phyloP scores from a whole-genome alignment of 768 basidiomycete species.

The Plicaturopsis crispa region DNA sequence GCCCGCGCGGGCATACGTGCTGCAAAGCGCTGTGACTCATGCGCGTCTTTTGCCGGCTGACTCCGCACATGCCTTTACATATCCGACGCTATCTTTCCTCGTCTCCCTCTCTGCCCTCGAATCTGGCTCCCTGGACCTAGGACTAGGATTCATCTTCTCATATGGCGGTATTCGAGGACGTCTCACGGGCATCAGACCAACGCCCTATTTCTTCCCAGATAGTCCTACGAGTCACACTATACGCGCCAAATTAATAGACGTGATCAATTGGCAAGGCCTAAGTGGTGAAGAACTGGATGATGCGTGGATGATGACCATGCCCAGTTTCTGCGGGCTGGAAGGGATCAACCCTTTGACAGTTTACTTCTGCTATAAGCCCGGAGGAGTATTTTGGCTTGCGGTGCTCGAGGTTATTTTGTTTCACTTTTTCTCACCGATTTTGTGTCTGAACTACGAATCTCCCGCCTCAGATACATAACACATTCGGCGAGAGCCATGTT shows the following conservation, averaged over 20 bases:
- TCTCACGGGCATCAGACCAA: conserved; percentile 37
- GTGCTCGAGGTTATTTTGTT: conserved; percentile 47
- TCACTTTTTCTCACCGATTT: background rate
- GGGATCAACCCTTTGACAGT: conserved; percentile 68
- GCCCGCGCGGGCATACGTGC: conserved; percentile 39
- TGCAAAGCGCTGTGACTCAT: conserved; percentile 47
- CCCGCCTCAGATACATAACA: conserved; percentile 52
- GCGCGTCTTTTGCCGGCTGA: conserved; percentile 39
- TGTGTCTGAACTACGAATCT: background rate
- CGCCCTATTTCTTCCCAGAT: conserved; percentile 33
- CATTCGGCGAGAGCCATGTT: conserved; percentile 63
- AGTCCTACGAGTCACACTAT: conserved; percentile 19
- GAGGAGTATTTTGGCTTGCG: conserved; percentile 27
- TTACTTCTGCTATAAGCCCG: conserved; percentile 50
- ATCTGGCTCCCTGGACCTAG: conserved; percentile 34
- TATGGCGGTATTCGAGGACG: conserved; percentile 39
- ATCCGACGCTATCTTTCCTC: conserved; percentile 48
- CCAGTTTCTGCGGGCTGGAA: conserved; percentile 55
- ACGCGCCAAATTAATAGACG: conserved; percentile 29
- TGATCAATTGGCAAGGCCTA: conserved; percentile 25
- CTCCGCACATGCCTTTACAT: conserved; percentile 49
- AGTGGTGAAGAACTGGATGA: conserved; percentile 25
- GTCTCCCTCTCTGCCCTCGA: conserved; percentile 53
- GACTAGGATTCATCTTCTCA: conserved; percentile 42
- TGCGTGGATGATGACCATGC: conserved; percentile 73